Evolutionary conservation across 23 red algal species (phyloP).

Genomic region (Gracilaria vermiculophylla): DNA sequence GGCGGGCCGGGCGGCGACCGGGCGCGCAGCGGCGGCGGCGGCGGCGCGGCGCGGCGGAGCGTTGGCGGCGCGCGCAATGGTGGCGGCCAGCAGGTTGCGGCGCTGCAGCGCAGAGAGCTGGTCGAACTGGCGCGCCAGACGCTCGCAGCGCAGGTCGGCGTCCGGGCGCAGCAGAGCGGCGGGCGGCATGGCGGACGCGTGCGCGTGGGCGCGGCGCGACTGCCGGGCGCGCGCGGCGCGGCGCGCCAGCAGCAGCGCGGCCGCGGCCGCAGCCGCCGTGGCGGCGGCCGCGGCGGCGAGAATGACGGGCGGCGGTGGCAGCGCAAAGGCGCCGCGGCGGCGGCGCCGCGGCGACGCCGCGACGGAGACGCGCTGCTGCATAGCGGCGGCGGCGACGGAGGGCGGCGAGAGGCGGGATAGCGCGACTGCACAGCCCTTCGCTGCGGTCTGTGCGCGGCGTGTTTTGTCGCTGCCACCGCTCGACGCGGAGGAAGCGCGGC

Average conservation of each 20-base stretch:
- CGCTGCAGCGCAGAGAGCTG: slow-evolving; percentile 10
- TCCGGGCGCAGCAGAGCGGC: neutral
- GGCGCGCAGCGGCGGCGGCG: too few relatives aligned
- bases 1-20: neutral
- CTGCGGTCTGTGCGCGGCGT: too few relatives aligned
- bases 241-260: slow-evolving; percentile 5
- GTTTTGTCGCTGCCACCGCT: too few relatives aligned
- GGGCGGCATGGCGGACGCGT: neutral
- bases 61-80: neutral
- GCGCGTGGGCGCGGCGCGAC: neutral
- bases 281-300: slow-evolving; percentile 5
- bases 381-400: too few relatives aligned
- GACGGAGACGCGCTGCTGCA: neutral
- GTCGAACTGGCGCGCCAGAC: neutral
- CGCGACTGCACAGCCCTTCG: too few relatives aligned
- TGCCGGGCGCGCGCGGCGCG: neutral
- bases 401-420: too few relatives aligned
- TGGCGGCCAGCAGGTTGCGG: slow-evolving; percentile 10
- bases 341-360: neutral
- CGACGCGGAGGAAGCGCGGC: too few relatives aligned
- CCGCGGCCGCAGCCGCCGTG: neutral
- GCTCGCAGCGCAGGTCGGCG: neutral
- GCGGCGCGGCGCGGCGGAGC: neutral
- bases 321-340: neutral
- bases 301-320: neutral